phyloP scores from a whole-genome alignment of 805 yeast species.

The Torulaspora franciscae region DNA sequence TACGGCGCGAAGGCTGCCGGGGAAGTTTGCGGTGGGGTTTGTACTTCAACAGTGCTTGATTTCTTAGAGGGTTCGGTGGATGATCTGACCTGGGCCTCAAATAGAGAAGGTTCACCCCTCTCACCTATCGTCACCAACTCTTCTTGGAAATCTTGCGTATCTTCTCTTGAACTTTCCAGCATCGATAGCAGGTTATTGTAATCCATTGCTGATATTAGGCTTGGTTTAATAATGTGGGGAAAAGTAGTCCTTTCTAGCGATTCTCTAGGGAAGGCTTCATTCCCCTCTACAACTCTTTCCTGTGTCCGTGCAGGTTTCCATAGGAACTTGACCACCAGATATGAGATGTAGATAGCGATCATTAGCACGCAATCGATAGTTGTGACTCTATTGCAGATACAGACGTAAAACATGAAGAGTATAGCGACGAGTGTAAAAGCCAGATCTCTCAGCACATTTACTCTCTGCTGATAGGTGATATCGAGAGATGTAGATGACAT shows the following conservation, averaged over 20 bases:
- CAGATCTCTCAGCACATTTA: slow-evolving; percentile 27
- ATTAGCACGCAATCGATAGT: slow-evolving; percentile 27
- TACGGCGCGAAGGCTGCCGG: slow-evolving; percentile 29
- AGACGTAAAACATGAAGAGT: slow-evolving; percentile 24
- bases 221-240: slow-evolving; percentile 25
- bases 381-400: slow-evolving; percentile 23
- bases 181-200: slow-evolving; percentile 24
- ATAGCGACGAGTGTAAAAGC: slow-evolving; percentile 26
- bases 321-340: slow-evolving; percentile 19
- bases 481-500: slow-evolving; percentile 23
- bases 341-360: slow-evolving; percentile 25
- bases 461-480: slow-evolving; percentile 18
- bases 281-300: background rate
- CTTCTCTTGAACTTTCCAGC: slow-evolving; percentile 22
- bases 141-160: slow-evolving; percentile 2
- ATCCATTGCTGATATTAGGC: slow-evolving; percentile 32
- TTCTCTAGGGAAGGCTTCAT: slow-evolving; percentile 6
- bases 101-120: background rate
- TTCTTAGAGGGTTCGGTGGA: slow-evolving; percentile 18
- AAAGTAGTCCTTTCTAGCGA: slow-evolving; percentile 7
- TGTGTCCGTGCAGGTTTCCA: slow-evolving; percentile 5
- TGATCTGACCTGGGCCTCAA: slow-evolving; percentile 11
- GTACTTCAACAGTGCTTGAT: background rate
- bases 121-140: slow-evolving; percentile 9
- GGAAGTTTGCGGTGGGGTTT: slow-evolving; percentile 14